phyloP scores from a whole-genome alignment of 257 asterid genomes.

The Hygrophila difformis region DNA sequence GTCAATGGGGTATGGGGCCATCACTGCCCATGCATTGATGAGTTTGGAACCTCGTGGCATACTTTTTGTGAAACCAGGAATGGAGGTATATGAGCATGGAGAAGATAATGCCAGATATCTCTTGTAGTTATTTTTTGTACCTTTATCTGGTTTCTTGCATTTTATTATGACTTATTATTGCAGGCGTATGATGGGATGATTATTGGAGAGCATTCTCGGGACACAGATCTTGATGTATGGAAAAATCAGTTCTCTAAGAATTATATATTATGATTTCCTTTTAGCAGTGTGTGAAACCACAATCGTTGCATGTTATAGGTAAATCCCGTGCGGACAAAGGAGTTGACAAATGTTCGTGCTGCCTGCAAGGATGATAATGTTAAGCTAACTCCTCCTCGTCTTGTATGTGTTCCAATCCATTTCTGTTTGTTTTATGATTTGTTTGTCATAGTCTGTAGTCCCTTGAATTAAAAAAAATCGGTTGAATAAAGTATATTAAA shows the following conservation, averaged over 20 bases:
- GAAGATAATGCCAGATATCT: conserved; percentile 1
- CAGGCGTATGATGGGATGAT: conserved; percentile 99
- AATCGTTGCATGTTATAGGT: conserved; percentile 37
- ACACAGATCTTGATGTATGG: conserved; percentile 93
- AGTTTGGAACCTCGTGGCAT: conserved; percentile 91
- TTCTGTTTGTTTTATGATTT: not conserved
- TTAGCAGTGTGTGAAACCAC: conserved; percentile 13
- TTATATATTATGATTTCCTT: not conserved
- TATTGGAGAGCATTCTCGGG: conserved; percentile 96
- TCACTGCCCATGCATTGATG: conserved; percentile 85
- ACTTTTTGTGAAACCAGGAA: conserved; percentile 82
- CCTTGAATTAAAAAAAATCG: not conserved
- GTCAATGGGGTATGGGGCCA: conserved; percentile 81
- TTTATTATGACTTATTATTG: conserved; percentile 12
- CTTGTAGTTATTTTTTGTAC: conserved; percentile 5
- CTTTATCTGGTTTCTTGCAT: conserved; percentile 4
- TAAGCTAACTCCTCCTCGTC: conserved; percentile 95
- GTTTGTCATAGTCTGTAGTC: not conserved
- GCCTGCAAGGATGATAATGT: conserved; percentile 89
- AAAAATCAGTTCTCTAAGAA: conserved; percentile 5
- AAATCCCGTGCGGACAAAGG: conserved; percentile 81
- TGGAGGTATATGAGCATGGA: conserved; percentile 43
- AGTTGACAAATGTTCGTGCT: conserved; percentile 76
- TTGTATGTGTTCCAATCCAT: conserved; percentile 39
- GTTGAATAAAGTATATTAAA: not conserved